Percentiles rank a stretch among this genome's conserved stretches.
Evolutionary conservation across 2,329 filamentous ascomycete genomes (phyloP).

Genomic region (Juglanconis sp.): DNA sequence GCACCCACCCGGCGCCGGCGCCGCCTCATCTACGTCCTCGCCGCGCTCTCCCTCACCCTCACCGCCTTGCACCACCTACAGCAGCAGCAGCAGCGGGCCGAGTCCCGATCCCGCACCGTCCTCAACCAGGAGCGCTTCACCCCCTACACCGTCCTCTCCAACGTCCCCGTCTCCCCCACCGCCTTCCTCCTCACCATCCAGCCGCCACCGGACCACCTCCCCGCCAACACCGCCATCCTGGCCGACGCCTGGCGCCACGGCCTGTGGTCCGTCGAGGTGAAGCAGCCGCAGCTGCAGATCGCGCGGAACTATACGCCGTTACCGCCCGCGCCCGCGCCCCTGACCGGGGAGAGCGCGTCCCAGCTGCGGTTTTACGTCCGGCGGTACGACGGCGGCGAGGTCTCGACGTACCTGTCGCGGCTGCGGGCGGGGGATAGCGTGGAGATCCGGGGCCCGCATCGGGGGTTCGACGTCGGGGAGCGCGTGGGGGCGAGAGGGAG

Average conservation of each 20-base stretch:
- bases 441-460: constrained; percentile 74
- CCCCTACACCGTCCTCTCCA: constrained; percentile 61
- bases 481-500: constrained; percentile 30
- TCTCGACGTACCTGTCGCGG: constrained; percentile 75
- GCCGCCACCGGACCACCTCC: constrained; percentile 29
- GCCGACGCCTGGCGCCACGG: constrained; percentile 55
- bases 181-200: constrained; percentile 66
- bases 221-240: constrained; percentile 24
- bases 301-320: constrained; percentile 88
- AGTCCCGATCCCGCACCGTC: constrained; percentile 1
- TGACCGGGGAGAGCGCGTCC: constrained; percentile 30
- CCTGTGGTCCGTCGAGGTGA: constrained; percentile 87
- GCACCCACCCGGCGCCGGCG: not conserved
- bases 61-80: not conserved
- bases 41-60: not conserved
- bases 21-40: not conserved
- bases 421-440: constrained; percentile 62
- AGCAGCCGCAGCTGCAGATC: constrained; percentile 92
- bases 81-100: not conserved
- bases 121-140: constrained; percentile 62
- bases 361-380: constrained; percentile 72
- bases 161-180: constrained; percentile 62
- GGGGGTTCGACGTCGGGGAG: constrained; percentile 56
- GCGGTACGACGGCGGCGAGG: constrained; percentile 75
- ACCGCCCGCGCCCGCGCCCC: constrained; percentile 14